Conservation (phyloP, 2,329 filamentous ascomycete genomes). For the Davidsoniella eucalypti region DNA sequence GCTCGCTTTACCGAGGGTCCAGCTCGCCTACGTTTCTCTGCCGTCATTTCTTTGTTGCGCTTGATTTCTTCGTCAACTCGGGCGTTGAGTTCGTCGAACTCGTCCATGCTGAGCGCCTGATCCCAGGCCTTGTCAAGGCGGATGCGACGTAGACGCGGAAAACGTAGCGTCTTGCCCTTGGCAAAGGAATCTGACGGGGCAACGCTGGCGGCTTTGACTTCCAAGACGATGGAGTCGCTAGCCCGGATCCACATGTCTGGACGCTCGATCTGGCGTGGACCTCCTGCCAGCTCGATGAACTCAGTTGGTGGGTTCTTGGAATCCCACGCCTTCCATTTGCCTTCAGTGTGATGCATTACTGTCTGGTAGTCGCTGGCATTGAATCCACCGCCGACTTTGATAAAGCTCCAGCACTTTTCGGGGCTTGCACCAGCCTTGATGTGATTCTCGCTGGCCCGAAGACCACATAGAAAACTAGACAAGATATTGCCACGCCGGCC, state of each 20-base stretch:
- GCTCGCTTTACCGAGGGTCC: constrained; percentile 36
- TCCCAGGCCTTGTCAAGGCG: constrained; percentile 76
- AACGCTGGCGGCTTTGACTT: constrained; percentile 75
- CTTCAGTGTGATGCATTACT: constrained; percentile 69
- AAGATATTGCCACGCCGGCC: constrained; percentile 68
- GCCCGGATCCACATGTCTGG: constrained; percentile 92
- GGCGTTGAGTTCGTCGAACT: constrained; percentile 56
- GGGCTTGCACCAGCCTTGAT: constrained; percentile 41
- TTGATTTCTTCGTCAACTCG: constrained; percentile 53
- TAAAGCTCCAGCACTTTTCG: constrained; percentile 83
- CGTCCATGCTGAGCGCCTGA: constrained; percentile 57
- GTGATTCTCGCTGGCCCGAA: constrained; percentile 57
- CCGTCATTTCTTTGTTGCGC: constrained; percentile 54
- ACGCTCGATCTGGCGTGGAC: constrained; percentile 50
- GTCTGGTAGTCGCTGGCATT: constrained; percentile 68
- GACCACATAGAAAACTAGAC: constrained; percentile 78
- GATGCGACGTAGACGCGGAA: constrained; percentile 73
- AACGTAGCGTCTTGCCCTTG: constrained; percentile 62
- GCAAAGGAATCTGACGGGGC: constrained; percentile 63
- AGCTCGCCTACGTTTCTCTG: constrained; percentile 45
- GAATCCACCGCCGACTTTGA: constrained; percentile 94
- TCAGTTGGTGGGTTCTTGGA: constrained; percentile 55
- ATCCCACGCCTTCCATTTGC: constrained; percentile 77
- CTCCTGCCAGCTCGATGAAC: constrained; percentile 68
- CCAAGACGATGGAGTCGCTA: constrained; percentile 69